Base-by-base conservation (phyloP, 768 basidiomycete genomes). In the Calocybe gangraenosa region DNA sequence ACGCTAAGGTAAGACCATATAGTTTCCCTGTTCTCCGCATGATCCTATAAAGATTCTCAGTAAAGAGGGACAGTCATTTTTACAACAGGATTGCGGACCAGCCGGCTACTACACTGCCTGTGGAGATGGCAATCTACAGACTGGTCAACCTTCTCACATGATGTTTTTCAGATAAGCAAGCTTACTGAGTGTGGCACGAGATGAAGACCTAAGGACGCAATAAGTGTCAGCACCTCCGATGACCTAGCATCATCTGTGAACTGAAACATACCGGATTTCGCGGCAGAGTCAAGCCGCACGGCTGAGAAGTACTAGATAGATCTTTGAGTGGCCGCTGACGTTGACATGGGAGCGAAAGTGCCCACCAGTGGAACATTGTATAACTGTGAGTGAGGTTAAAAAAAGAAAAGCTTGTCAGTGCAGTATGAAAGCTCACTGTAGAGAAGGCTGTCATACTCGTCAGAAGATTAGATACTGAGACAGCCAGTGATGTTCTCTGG, bases 21-120 rank as follows among this genome's bases (percentile, higher is more conserved):
- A 95, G 78, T 65, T 85, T 89, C 22, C 92, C 94, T 1, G 92
- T 94, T 54, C 69, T 75, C 43, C 84, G 79, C 88, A 91, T 92
- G 59, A 86, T 63, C 90, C 87, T 90, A 57, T 40, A 51, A 17
- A 54, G 33, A 28, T 22, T n/a, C 28, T 57, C 31, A 51, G 40
- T 34, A 48, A 47, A n/a, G n/a, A n/a, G 33, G 42, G 37, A 45
- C 41, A 37, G 44, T 40, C 1, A 5, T 28, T 14, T 13, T 44
- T 46, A 41, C 18, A n/a, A 42, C 31, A 45, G 45, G 38, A 18
- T 36, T 19, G 67, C 77, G 54, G 62, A 87, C 82, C 84, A 94
- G 55, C 95, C 95, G 33, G 91, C 90, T 40, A 84, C 72, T 23
- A 99, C 75, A 51, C 92, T 94, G 18, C 95, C 95, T 0, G 74